These are phyloP conservation scores for Ceratocystis harringtonii DNA, from an alignment of 2,329 filamentous ascomycete species.

Conservation along the genomic window DNA sequence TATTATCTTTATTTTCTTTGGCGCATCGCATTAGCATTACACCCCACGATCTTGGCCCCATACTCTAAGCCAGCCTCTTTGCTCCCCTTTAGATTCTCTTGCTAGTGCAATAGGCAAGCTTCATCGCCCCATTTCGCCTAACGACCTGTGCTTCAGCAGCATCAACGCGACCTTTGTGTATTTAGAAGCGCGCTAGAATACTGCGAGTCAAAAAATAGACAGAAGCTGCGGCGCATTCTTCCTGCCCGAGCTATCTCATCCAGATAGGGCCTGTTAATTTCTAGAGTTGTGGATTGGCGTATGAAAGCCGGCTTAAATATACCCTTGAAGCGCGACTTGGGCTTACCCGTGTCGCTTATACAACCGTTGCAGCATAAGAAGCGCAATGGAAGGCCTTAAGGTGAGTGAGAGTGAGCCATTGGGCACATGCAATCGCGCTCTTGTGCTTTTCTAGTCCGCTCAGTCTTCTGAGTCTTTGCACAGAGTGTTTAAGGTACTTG, in stretches of 20 bases:
- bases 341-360: not conserved
- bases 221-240: not conserved
- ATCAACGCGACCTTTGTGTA: not conserved
- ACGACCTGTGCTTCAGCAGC: constrained; percentile 1
- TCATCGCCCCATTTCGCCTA: not conserved
- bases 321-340: constrained; percentile 6
- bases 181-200: not conserved
- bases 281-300: not conserved
- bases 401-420: constrained; percentile 6
- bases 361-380: constrained; percentile 13
- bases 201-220: not conserved
- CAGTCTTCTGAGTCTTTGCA: not conserved
- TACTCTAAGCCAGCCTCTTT: not conserved
- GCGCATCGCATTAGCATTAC: not conserved
- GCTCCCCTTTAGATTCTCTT: not conserved
- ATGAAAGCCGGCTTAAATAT: not conserved
- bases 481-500: not conserved
- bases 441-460: not conserved
- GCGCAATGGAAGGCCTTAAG: constrained; percentile 12
- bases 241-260: not conserved
- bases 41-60: no score
- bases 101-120: not conserved
- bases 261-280: not conserved
- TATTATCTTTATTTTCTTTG: not conserved
- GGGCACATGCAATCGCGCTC: not conserved